A percentile compares a stretch with the other conserved stretches of the same genome.
Evolutionary conservation across 805 yeast species (phyloP).

Genomic region (Cyberlindnera xylosilytica): DNA sequence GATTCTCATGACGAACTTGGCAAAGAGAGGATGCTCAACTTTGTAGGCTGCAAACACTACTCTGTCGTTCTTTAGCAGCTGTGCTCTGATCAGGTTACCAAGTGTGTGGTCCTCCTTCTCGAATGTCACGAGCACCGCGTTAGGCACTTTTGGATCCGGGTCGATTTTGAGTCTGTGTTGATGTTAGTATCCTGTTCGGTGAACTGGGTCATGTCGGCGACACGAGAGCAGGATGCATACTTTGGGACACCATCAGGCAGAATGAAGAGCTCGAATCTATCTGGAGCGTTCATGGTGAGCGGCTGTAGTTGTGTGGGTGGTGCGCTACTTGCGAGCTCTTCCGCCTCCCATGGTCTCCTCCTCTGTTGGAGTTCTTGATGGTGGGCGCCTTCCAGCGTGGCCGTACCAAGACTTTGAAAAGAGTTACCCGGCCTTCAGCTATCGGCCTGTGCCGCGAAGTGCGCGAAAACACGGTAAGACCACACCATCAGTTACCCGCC

Average conservation of each 20-base stretch:
- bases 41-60: constrained; percentile 98
- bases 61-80: constrained; percentile 76
- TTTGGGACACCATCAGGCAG: constrained; percentile 97
- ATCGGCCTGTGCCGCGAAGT: no score
- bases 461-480: not conserved
- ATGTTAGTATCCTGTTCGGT: constrained; percentile 12
- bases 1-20: constrained; percentile 88
- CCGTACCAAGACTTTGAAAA: not conserved
- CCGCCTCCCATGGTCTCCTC: no score
- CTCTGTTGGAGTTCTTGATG: not conserved
- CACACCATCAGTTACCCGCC: constrained; percentile 1
- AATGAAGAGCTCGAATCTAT: constrained; percentile 93
- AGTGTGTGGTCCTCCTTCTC: constrained; percentile 98
- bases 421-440: constrained; percentile 2
- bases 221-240: constrained; percentile 38
- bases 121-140: constrained; percentile 87
- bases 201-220: not conserved
- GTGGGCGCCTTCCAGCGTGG: not conserved
- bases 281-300: constrained; percentile 90
- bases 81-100: constrained; percentile 85
- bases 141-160: constrained; percentile 93
- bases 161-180: constrained; percentile 64
- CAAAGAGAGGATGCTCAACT: constrained; percentile 96
- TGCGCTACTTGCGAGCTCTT: not conserved
- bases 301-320: not conserved